phyloP scores from a whole-genome alignment of 83 land plant genomes.

The Diphasiastrum complanatum region DNA sequence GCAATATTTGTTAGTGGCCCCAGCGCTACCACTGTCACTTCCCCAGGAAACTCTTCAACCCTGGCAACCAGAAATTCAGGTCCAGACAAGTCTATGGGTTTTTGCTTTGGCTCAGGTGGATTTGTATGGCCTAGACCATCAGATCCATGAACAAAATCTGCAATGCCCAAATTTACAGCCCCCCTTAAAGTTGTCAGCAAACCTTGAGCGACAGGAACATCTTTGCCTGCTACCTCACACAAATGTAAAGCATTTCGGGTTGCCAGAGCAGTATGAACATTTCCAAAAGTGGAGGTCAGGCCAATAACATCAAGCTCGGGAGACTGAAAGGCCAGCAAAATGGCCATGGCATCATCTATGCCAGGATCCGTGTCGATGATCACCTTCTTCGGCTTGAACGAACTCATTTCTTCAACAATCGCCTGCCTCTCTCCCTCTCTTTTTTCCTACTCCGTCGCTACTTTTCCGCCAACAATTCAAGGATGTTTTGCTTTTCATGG shows the following conservation, averaged over 20 bases:
- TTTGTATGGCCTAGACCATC: conserved; percentile 91
- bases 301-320: conserved; percentile 13
- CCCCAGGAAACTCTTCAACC: conserved; percentile 55
- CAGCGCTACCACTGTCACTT: conserved; percentile 85
- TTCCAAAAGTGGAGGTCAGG: conserved; percentile 7
- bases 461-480: too few species aligned
- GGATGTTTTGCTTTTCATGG: too few species aligned
- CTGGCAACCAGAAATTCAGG: conserved; percentile 63
- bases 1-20: conserved; percentile 96
- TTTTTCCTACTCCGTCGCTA: too few species aligned
- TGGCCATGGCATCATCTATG: conserved; percentile 10
- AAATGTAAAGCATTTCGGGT: conserved; percentile 6
- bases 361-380: too few species aligned
- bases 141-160: conserved; percentile 89
- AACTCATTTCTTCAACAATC: too few species aligned
- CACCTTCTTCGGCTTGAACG: too few species aligned
- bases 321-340: conserved; percentile 7
- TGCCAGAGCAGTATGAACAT: background rate
- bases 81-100: conserved; percentile 58
- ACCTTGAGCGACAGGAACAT: too few species aligned
- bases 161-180: conserved; percentile 69
- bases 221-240: too few species aligned
- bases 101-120: conserved; percentile 60
- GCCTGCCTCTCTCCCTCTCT: too few species aligned
- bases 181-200: too few species aligned